These are phyloP conservation scores for Basipetospora chlamydospora DNA, from an alignment of 2,329 filamentous ascomycete genomes.

Conservation along the genomic window DNA sequence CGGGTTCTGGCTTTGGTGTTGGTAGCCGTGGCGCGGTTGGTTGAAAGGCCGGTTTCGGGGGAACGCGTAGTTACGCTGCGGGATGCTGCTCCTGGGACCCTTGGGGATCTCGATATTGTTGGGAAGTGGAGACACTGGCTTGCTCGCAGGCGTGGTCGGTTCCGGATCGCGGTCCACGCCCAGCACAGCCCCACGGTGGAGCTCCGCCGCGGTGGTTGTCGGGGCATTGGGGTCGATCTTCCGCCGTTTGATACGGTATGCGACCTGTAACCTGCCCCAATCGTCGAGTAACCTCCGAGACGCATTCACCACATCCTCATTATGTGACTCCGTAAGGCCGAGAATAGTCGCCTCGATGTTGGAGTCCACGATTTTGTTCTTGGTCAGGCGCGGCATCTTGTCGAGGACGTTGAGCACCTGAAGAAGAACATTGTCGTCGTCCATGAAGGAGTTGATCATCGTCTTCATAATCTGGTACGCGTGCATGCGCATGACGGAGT, in stretches of 20 bases:
- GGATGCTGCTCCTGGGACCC: constrained; percentile 44
- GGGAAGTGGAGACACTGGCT: constrained; percentile 27
- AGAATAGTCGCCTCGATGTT: constrained; percentile 80
- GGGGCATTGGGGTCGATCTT: constrained; percentile 60
- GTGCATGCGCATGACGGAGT: constrained; percentile 88
- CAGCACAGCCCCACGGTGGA: not conserved
- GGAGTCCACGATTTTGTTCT: constrained; percentile 93
- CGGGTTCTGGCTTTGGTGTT: constrained; percentile 11
- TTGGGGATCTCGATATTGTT: constrained; percentile 39
- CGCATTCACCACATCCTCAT: constrained; percentile 60
- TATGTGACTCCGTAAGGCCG: constrained; percentile 49
- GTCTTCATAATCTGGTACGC: constrained; percentile 91
- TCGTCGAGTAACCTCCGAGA: constrained; percentile 59
- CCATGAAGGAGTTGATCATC: constrained; percentile 67
- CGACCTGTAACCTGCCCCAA: constrained; percentile 82
- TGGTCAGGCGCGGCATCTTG: constrained; percentile 75
- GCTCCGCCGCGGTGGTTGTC: constrained; percentile 10
- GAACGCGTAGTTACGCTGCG: constrained; percentile 28
- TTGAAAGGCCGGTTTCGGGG: constrained; percentile 34
- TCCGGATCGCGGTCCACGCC: constrained; percentile 27
- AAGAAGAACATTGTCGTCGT: constrained; percentile 79
- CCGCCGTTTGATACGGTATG: constrained; percentile 83
- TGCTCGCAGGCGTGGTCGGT: constrained; percentile 20
- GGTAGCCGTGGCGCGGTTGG: constrained; percentile 16
- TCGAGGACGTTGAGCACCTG: constrained; percentile 85